phyloP scores from a whole-genome alignment of 2,329 filamentous ascomycete genomes.

The Leptographium galeiforme region DNA sequence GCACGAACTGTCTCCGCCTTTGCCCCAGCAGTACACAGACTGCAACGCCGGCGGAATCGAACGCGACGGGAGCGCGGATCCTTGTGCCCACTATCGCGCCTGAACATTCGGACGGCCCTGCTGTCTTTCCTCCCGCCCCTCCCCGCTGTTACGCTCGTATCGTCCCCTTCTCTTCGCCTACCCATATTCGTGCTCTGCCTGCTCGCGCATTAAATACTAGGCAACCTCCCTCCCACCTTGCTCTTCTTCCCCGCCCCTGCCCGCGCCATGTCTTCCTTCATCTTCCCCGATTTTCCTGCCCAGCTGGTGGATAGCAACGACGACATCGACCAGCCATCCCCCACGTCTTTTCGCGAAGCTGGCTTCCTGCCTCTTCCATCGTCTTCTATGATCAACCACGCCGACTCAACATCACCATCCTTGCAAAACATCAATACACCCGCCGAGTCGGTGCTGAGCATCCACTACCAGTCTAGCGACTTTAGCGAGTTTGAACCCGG shows the following conservation, averaged over 20 bases:
- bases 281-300: slow-evolving; percentile 15
- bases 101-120: background rate
- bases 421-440: slow-evolving; percentile 29
- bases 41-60: background rate
- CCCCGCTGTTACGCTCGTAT: background rate
- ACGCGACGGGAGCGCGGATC: background rate
- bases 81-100: background rate
- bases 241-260: background rate
- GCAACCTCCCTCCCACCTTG: background rate
- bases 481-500: slow-evolving; percentile 26
- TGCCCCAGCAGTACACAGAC: slow-evolving; percentile 8
- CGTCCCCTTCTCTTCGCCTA: background rate
- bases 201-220: background rate
- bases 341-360: slow-evolving; percentile 13
- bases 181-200: background rate
- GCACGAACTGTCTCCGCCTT: slow-evolving; percentile 4
- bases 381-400: slow-evolving; percentile 24
- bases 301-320: slow-evolving; percentile 12
- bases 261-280: slow-evolving; percentile 18
- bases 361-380: slow-evolving; percentile 23
- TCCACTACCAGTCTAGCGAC: slow-evolving; percentile 36
- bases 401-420: slow-evolving; percentile 26
- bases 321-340: slow-evolving; percentile 5
- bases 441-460: slow-evolving; percentile 32
- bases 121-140: background rate